Evolutionary conservation across 2,329 filamentous ascomycete genomes (phyloP), one percentile per base, ranked within the genome.

Genomic region (Exophiala viscosa): DNA sequence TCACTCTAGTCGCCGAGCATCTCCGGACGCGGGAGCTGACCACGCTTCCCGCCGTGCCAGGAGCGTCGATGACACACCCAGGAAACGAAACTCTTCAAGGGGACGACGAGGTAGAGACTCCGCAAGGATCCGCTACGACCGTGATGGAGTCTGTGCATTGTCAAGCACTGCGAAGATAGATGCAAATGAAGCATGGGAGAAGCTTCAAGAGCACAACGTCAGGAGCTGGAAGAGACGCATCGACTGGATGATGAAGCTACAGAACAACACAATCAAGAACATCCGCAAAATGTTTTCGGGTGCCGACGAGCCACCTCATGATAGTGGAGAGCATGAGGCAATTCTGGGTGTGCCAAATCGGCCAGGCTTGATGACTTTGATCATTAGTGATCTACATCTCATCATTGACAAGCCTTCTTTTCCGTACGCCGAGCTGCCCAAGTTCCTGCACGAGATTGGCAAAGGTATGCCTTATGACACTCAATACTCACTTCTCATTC

Each of bases 381-480:
- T 89, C 39, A 84, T 97, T 60, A 90, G 85, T 55, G 92, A 99
- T 66, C 75, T 99, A 31, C 86, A 92, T 58, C 78, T 99, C 50
- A 76, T 84, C 31, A 78, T 99, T 54, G 93, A 97, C 69, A 96
- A 96, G 67, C 93, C 93, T 0, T 92, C 88, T 0, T 99, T 99
- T 66, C 86, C 90, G 0, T 75, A 95, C 54, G 77, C 82, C 2
- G 85, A 96, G 10, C 83, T 92, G 49, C 88, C 92, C 0, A 81
- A 87, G 13, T 99, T 95, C 66, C 75, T 99, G 20, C 81, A 96
- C 66, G 82, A 83, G 43, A 85, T 97, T 52, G 93, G 93, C n/a
- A 99, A 99, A 72, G 93, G 93, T 1, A 95, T 99, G 83, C 93
- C 93, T 1, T 79, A 83, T 57, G 86, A 95, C 64, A 99, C 90